A percentile compares a stretch with the other conserved stretches of the same genome.
These are phyloP conservation scores for Leccinum pachyderme DNA, from an alignment of 1,284 basidiomycete species.

Conservation along the genomic window DNA sequence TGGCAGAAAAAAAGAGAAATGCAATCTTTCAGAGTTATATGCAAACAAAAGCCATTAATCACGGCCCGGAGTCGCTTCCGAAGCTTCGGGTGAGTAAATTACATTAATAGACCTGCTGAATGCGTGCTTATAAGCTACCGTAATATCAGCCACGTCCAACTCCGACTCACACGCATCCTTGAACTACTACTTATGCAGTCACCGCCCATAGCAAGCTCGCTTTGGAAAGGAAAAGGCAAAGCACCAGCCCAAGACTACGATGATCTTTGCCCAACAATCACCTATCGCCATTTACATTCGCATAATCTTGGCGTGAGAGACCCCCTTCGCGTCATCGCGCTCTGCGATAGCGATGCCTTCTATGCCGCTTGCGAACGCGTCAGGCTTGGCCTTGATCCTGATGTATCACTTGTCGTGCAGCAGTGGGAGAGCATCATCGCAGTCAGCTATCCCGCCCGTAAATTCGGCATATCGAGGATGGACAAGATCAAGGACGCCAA, in stretches of 20 bases:
- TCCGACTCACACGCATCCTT: too few relatives aligned
- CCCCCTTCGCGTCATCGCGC: slow-evolving; percentile 76
- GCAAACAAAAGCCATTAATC: too few relatives aligned
- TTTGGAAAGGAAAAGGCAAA: slow-evolving; percentile 54
- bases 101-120: too few relatives aligned
- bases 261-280: slow-evolving; percentile 63
- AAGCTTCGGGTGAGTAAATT: too few relatives aligned
- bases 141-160: too few relatives aligned
- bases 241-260: slow-evolving; percentile 46
- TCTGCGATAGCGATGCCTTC: slow-evolving; percentile 94
- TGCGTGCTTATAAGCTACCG: too few relatives aligned
- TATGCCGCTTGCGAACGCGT: slow-evolving; percentile 91
- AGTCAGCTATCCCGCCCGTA: slow-evolving; percentile 92
- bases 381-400: slow-evolving; percentile 70
- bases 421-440: slow-evolving; percentile 94
- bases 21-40: too few relatives aligned
- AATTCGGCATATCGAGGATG: slow-evolving; percentile 86
- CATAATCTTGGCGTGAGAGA: slow-evolving; percentile 64
- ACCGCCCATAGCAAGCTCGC: slow-evolving; percentile 17
- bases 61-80: too few relatives aligned
- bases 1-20: not conserved
- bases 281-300: slow-evolving; percentile 70
- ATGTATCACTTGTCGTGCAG: slow-evolving; percentile 83
- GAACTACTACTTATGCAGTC: slow-evolving; percentile 10
- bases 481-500: slow-evolving; percentile 77